phyloP scores from a whole-genome alignment of 148 eudicot species.

The Cornus suecica region DNA sequence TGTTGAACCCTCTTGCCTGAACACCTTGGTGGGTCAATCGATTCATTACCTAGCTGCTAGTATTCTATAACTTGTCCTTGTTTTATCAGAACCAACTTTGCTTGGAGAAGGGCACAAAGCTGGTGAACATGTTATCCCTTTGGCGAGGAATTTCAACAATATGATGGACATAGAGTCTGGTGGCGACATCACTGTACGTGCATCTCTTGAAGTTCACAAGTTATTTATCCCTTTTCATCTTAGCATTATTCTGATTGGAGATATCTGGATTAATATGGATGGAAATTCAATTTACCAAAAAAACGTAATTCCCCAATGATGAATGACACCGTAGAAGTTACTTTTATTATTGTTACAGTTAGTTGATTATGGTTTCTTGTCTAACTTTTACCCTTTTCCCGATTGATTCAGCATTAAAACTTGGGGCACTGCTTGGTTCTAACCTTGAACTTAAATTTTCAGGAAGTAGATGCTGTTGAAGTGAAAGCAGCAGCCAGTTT shows the following conservation, averaged over 20 bases:
- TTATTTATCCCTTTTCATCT: not conserved
- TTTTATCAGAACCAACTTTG: conserved; percentile 67
- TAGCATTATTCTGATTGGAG: not conserved
- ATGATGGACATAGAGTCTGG: conserved; percentile 68
- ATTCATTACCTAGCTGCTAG: not conserved
- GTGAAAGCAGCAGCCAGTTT: conserved; percentile 37
- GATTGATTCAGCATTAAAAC: not conserved
- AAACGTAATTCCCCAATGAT: not conserved
- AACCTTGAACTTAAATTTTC: conserved; percentile 6
- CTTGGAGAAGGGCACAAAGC: conserved; percentile 84
- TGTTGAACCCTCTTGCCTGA: not conserved
- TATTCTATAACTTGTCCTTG: not conserved
- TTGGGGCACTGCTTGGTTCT: not conserved
- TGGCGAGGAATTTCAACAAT: conserved; percentile 81
- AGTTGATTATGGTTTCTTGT: not conserved
- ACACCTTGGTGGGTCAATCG: not conserved
- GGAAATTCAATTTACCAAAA: not conserved
- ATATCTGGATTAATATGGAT: not conserved
- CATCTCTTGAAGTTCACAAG: not conserved
- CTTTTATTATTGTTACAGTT: not conserved
- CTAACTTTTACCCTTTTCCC: too few relatives aligned
- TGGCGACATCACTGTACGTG: conserved; percentile 44
- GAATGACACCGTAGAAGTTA: not conserved
- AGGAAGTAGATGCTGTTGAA: conserved; percentile 46
- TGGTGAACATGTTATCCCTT: conserved; percentile 83